These are phyloP conservation scores for Stagonosporopsis rhizophila DNA, from an alignment of 2,329 filamentous ascomycete species.

Conservation along the genomic window DNA sequence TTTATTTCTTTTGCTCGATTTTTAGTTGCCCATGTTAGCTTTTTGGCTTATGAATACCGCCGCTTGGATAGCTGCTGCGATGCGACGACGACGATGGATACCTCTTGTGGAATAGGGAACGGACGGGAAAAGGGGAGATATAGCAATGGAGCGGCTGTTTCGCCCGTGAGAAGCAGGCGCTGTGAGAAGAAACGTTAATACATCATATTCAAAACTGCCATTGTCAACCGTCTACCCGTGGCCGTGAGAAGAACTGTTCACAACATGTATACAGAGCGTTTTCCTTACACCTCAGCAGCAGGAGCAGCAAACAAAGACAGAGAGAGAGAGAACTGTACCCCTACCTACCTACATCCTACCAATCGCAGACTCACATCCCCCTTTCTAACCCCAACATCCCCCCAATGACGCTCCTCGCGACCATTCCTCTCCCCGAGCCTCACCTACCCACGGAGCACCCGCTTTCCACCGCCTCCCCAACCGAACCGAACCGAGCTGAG, in stretches of 20 bases:
- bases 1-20: constrained; percentile 4
- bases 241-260: too few species aligned
- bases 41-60: constrained; percentile 10
- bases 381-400: too few species aligned
- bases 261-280: too few species aligned
- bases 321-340: too few species aligned
- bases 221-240: too few species aligned
- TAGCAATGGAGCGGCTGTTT: neutral
- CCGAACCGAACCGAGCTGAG: too few species aligned
- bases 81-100: constrained; percentile 13
- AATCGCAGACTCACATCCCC: too few species aligned
- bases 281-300: too few species aligned
- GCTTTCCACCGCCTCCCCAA: neutral
- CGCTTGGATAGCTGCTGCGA: constrained; percentile 13
- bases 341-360: too few species aligned
- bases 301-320: too few species aligned
- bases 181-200: constrained; percentile 5
- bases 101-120: constrained; percentile 9
- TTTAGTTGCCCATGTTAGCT: neutral
- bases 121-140: neutral
- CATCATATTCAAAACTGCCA: constrained; percentile 6
- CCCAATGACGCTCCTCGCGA: too few species aligned
- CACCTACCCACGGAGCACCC: neutral
- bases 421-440: neutral
- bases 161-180: neutral